phyloP scores from a whole-genome alignment of 495 filamentous ascomycete species.

The Cryomyces minteri region DNA sequence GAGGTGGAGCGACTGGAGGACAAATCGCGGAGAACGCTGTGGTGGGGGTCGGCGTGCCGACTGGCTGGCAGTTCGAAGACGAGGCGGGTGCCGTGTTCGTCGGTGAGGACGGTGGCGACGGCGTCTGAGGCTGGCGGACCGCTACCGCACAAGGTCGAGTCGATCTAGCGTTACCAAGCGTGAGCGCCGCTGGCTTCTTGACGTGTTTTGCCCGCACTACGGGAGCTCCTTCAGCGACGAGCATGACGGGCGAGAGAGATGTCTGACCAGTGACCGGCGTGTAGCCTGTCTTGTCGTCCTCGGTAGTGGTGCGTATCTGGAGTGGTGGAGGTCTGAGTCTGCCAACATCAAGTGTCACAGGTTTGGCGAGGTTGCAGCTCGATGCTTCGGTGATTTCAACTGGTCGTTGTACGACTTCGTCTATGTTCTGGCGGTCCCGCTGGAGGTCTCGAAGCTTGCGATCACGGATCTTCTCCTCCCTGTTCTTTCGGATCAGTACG shows the following conservation, averaged over 20 bases:
- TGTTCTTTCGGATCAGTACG: conserved; percentile 2
- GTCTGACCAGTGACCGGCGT: background rate
- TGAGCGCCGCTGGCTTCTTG: conserved; percentile 4
- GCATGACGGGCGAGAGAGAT: conserved; percentile 12
- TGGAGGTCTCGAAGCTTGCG: conserved; percentile 13
- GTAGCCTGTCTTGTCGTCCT: conserved; percentile 1
- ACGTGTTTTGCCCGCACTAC: conserved; percentile 2
- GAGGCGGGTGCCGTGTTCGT: no score
- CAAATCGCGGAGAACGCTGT: background rate
- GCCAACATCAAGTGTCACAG: no score
- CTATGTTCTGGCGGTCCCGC: conserved; percentile 3
- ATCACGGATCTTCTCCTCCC: conserved; percentile 8
- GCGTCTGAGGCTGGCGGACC: no score
- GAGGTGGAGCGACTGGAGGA: no score
- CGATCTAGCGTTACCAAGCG: conserved; percentile 1
- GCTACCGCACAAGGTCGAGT: no score
- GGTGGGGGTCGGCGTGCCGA: background rate
- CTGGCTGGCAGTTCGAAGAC: no score
- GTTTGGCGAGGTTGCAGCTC: no score
- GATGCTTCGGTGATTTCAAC: background rate
- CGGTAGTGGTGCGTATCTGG: no score
- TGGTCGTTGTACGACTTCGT: background rate
- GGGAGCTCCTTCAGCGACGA: conserved; percentile 13
- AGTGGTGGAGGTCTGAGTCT: no score
- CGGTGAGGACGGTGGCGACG: no score